Base-by-base conservation (phyloP, 2,329 filamentous ascomycete species). In the Verruconis gallopava region DNA sequence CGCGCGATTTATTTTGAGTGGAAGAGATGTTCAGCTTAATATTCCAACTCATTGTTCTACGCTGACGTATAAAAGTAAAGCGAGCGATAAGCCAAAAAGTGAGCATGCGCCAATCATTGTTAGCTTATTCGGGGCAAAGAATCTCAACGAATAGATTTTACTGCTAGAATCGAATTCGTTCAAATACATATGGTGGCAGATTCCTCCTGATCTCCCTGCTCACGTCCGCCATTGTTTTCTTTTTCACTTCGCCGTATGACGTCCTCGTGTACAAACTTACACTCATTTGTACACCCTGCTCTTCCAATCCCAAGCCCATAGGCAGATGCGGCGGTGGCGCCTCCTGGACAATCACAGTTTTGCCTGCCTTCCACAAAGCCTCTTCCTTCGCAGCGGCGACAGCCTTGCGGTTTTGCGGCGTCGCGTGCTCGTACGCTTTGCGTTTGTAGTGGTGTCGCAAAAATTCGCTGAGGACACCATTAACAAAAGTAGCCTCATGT, bases 401-500 rank as follows among this genome's bases (percentile, higher is more conserved):
- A 9, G 25, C 25, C 25, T 30, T 30, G 6, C 25, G 25, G n/a
- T 9, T 30, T n/a, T n/a, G n/a, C n/a, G n/a, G n/a, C n/a, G 25
- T 30, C 9, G 25, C 25, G 25, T 30, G 25, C 9, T 30, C 6
- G 25, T 30, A 30, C n/a, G n/a, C n/a, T n/a, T n/a, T n/a, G n/a
- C 55, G 15, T 55, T 51, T 25, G 52, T 51, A 42, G n/a, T 43
- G 72, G 53, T 77, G 84, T 39, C 72, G 72, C 21, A 83, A 67
- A 42, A 79, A 73, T 56, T 85, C 81, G 37, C 73, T 67, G 15
- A 85, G 63, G 5, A 81, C 58, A 4, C 76, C 75, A 39, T 73
- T 72, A 44, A 86, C 67, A 47, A 73, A 76, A 25, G 75, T 66
- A 1, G 75, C 75, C 57, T 85, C 79, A 57, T 82, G 74, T 38